Percentiles rank a stretch among this genome's conserved stretches.
phyloP scores from a whole-genome alignment of 805 yeast genomes.

The Wickerhamiella vanderwaltii region DNA sequence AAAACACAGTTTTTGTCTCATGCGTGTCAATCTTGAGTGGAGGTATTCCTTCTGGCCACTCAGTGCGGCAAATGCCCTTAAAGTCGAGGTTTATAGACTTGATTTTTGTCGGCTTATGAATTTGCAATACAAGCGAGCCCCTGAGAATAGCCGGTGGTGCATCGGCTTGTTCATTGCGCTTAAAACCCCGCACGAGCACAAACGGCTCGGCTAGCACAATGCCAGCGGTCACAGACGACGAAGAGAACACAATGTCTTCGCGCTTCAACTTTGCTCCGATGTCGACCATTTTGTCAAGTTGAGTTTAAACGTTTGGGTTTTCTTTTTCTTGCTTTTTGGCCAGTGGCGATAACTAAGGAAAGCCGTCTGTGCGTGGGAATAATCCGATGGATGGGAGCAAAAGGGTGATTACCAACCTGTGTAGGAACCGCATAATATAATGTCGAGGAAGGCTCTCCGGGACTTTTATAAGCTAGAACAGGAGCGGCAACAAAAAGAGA shows the following conservation, averaged over 20 bases:
- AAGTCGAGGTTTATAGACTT: conserved; percentile 51
- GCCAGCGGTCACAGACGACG: conserved; percentile 19
- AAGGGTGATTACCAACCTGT: no score
- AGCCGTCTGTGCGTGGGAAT: no score
- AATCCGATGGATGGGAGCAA: no score
- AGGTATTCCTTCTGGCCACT: conserved; percentile 98
- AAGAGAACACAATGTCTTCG: conserved; percentile 4
- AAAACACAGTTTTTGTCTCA: conserved; percentile 54
- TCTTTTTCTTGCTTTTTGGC: neutral
- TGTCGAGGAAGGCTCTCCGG: conserved; percentile 23
- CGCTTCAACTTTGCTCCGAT: conserved; percentile 4
- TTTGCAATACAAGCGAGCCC: conserved; percentile 61
- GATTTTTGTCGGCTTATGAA: conserved; percentile 59
- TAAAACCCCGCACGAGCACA: conserved; percentile 73
- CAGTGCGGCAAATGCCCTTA: conserved; percentile 63
- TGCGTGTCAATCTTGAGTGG: conserved; percentile 59
- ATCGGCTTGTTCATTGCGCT: conserved; percentile 45
- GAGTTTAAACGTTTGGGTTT: neutral
- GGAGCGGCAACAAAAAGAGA: conserved; percentile 12
- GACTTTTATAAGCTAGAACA: conserved; percentile 28
- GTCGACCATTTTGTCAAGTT: conserved; percentile 1
- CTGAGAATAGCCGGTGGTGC: conserved; percentile 70
- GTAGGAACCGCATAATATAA: no score
- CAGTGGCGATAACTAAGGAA: neutral
- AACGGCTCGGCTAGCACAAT: conserved; percentile 58